Base-by-base conservation (phyloP, 2,329 filamentous ascomycete genomes). In the Xylaria sp. region DNA sequence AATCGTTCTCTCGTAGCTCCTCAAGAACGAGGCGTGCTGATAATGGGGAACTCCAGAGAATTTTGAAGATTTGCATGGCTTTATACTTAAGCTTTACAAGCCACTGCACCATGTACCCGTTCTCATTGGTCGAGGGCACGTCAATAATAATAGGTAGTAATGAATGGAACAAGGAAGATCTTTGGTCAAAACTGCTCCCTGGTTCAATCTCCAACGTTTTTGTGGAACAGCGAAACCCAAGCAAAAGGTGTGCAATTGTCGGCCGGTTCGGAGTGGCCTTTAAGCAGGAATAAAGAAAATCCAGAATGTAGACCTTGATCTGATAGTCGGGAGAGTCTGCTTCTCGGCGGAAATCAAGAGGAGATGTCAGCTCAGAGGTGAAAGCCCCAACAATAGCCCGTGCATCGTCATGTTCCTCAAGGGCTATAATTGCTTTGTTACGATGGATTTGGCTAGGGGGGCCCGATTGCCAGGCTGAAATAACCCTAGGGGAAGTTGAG, bases 161-260 rank as follows among this genome's bases (percentile, higher is more conserved):
- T 10, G 89, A 87, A 81, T 99, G 95, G 77, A 99, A 94, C 16
- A 99, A 83, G 0, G 96, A 95, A 23, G 86, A 87, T 16, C 89
- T 87, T 18, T 87, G 84, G 13, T 90, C 87, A 79, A 97, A 97
- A 2, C 92, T 81, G 57, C 93, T 88, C 32, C 90, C 87, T 1
- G 89, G 82, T 60, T 91, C 86, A 37, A 96, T 83, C 27, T 89
- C 89, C 2, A 98, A 83, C 10, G 87, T 86, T 70, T 90, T 90
- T 42, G 91, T 88, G 51, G 90, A 88, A 75, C 93, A 97, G 65
- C 87, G 87, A 79, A 99, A 98, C 0, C 96, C 96, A 5, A 99
- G 88, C 1, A 99, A 84, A 54, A 97, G 85, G 79, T 99, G 97
- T 0, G 95, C 96, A 73, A 99, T 91, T 1, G 92, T 97, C 4